Evolutionary conservation across 2,329 filamentous ascomycete genomes (phyloP).

Genomic region (Sporothrix variecibatus): DNA sequence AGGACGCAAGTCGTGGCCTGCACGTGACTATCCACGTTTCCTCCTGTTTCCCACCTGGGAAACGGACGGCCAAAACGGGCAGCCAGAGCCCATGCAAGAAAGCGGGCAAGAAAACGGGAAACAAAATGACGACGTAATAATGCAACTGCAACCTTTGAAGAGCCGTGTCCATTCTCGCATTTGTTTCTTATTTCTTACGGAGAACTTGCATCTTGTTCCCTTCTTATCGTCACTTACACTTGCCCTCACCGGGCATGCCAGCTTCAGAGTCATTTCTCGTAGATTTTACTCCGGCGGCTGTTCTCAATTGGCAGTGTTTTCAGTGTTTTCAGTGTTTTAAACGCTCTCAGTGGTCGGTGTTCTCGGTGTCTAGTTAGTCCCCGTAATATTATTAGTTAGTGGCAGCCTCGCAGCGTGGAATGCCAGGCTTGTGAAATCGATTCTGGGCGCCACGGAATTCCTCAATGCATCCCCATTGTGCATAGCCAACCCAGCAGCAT

Average conservation of each 20-base stretch:
- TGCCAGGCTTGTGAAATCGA: slow-evolving; percentile 1
- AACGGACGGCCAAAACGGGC: not conserved
- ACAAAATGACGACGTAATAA: slow-evolving; percentile 18
- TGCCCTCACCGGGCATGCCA: not conserved
- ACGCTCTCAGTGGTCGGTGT: not conserved
- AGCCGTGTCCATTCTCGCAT: not conserved
- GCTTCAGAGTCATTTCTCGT: not conserved
- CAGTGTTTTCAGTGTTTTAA: not conserved
- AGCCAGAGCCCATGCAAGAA: not conserved
- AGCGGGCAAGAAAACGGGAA: slow-evolving; percentile 9
- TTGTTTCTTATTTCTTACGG: not conserved
- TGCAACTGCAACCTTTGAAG: slow-evolving; percentile 7
- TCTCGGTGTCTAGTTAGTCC: not conserved
- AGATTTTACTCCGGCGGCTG: not conserved
- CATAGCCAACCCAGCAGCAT: too few species aligned
- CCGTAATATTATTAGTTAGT: not conserved
- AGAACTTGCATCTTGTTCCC: not conserved
- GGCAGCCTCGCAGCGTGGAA: not conserved
- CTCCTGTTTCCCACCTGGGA: not conserved
- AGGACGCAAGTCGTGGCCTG: not conserved
- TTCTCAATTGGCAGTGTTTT: not conserved
- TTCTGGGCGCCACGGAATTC: not conserved
- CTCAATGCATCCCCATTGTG: not conserved
- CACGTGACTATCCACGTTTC: slow-evolving; percentile 6
- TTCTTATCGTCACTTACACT: not conserved